Evolutionary conservation across 2,329 filamentous ascomycete species (phyloP).

Genomic region (Fusarium fracticaudum): DNA sequence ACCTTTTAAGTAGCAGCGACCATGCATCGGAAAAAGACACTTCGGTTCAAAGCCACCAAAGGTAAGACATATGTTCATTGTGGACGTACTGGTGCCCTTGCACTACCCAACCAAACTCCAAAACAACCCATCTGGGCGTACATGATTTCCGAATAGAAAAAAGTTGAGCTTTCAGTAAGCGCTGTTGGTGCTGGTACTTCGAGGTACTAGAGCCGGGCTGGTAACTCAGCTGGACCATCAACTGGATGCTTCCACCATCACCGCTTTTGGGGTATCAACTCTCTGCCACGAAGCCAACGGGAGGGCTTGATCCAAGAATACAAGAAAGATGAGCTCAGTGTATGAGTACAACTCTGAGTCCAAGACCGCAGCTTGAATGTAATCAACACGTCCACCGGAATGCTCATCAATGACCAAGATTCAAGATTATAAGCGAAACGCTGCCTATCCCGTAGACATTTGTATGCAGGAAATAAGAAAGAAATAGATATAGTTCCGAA

Average conservation of each 20-base stretch:
- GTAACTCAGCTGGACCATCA: conserved; percentile 33
- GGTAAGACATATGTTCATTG: conserved; percentile 18
- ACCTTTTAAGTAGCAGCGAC: conserved; percentile 22
- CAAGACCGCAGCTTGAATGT: conserved; percentile 19
- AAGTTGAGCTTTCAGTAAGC: conserved; percentile 31
- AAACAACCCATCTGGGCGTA: conserved; percentile 25
- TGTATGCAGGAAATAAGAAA: conserved; percentile 26
- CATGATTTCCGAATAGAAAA: conserved; percentile 30
- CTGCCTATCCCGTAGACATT: conserved; percentile 5
- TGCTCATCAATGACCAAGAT: conserved; percentile 16
- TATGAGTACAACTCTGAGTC: conserved; percentile 28
- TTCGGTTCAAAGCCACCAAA: conserved; percentile 25
- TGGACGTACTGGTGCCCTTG: conserved; percentile 14
- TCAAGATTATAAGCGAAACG: conserved; percentile 30
- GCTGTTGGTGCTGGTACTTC: conserved; percentile 27
- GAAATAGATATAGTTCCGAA: conserved; percentile 22
- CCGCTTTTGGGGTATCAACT: conserved; percentile 51
- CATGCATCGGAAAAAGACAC: conserved; percentile 9
- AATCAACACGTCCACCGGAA: conserved; percentile 13
- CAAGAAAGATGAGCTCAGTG: conserved; percentile 39
- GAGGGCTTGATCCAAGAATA: conserved; percentile 39
- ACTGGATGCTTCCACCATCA: conserved; percentile 36
- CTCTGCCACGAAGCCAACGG: conserved; percentile 43
- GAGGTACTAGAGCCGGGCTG: conserved; percentile 16
- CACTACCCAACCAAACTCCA: conserved; percentile 32